Conservation (phyloP, 1,139 yeast species). For the Sugiyamaella japonica region DNA sequence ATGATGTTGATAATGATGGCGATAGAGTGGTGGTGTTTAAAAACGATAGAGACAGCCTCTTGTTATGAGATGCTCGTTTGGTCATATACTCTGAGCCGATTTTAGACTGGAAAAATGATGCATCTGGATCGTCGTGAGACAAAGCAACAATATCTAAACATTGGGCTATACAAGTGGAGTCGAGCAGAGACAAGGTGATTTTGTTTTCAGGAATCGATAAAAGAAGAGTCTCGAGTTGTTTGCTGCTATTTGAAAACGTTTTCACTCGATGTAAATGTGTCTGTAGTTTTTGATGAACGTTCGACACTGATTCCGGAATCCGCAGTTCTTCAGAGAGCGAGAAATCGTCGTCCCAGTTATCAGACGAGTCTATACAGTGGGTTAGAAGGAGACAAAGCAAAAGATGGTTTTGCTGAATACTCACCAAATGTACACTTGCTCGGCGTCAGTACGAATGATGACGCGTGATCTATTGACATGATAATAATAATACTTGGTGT, state of each 20-base stretch:
- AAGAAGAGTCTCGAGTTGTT: constrained; percentile 26
- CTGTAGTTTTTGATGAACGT: constrained; percentile 21
- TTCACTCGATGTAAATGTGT: constrained; percentile 27
- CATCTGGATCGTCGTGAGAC: constrained; percentile 28
- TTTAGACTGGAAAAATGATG: constrained; percentile 24
- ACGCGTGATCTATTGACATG: not conserved
- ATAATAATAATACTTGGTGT: too few relatives aligned
- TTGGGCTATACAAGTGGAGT: constrained; percentile 19
- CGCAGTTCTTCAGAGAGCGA: constrained; percentile 25
- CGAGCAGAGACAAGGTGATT: constrained; percentile 15
- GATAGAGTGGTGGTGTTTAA: not conserved
- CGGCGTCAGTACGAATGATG: not conserved
- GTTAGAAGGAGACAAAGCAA: not conserved
- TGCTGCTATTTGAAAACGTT: constrained; percentile 24
- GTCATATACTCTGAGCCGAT: constrained; percentile 24
- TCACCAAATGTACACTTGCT: constrained; percentile 1
- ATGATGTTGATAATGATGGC: not conserved
- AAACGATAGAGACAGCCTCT: constrained; percentile 8
- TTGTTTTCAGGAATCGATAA: constrained; percentile 22
- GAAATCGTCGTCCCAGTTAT: constrained; percentile 33
- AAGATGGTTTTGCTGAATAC: not conserved
- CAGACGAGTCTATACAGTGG: constrained; percentile 20
- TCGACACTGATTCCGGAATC: constrained; percentile 19
- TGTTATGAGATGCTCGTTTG: constrained; percentile 10
- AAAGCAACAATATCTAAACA: constrained; percentile 30